Evolutionary conservation across 805 yeast genomes (phyloP).

Genomic region (Ogataea allantospora): DNA sequence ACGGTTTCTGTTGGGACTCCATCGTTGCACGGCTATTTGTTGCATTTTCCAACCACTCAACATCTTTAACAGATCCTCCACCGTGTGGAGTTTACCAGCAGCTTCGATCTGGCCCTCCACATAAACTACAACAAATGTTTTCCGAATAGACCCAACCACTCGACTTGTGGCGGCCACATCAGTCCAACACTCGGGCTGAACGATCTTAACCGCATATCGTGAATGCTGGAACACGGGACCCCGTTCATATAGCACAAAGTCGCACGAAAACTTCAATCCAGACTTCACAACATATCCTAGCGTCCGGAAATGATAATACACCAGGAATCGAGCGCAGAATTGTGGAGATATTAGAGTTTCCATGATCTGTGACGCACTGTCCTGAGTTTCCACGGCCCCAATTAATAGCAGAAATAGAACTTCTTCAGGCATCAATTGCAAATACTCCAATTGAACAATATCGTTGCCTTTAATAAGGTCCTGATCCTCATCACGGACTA

Average conservation of each 20-base stretch:
- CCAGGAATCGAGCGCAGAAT: slow-evolving; percentile 49
- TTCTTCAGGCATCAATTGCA: slow-evolving; percentile 78
- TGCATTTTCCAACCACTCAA: slow-evolving; percentile 18
- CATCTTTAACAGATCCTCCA: not conserved
- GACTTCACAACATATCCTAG: slow-evolving; percentile 93
- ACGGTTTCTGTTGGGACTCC: slow-evolving; percentile 1
- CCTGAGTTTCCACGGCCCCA: slow-evolving; percentile 31
- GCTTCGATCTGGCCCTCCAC: no score
- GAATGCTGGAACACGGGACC: slow-evolving; percentile 98
- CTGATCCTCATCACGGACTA: slow-evolving; percentile 37
- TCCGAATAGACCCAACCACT: slow-evolving; percentile 84
- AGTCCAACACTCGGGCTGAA: slow-evolving; percentile 37
- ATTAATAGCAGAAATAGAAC: slow-evolving; percentile 59
- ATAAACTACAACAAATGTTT: slow-evolving; percentile 66
- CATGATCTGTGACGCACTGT: no score
- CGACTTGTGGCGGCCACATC: slow-evolving; percentile 72
- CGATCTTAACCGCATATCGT: slow-evolving; percentile 59
- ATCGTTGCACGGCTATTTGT: slow-evolving; percentile 22
- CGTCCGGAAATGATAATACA: slow-evolving; percentile 83
- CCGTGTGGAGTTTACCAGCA: no score
- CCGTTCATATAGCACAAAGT: slow-evolving; percentile 73
- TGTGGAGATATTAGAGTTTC: not conserved
- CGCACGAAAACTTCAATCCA: slow-evolving; percentile 92
- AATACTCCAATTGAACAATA: slow-evolving; percentile 38
- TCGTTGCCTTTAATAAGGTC: slow-evolving; percentile 30